Percentiles rank a stretch among this genome's conserved stretches.
Evolutionary conservation across 164 flowering plant species (phyloP).

Genomic region (Houttuynia cordata): DNA sequence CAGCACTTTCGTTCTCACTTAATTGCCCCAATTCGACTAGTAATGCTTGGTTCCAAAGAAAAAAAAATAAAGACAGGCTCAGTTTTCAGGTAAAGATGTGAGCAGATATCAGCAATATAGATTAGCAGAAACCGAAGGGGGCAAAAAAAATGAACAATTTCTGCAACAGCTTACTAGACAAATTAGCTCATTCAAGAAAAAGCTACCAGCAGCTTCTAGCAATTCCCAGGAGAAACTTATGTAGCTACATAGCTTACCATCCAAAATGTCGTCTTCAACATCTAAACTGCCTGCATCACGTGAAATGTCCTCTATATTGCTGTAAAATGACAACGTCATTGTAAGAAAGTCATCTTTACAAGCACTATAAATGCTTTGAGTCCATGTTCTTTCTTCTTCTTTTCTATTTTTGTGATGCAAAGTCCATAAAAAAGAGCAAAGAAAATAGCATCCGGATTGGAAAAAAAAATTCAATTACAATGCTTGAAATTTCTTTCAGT

Average conservation of each 20-base stretch:
- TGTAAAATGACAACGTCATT: conserved; percentile 14
- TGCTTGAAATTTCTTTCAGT: neutral
- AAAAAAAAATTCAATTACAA: too few species aligned
- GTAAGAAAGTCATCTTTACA: neutral
- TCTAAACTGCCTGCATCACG: conserved; percentile 91
- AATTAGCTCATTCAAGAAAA: too few species aligned
- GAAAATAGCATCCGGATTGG: neutral
- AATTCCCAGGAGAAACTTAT: neutral
- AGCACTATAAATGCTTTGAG: neutral
- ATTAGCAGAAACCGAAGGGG: too few species aligned
- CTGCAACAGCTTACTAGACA: too few species aligned
- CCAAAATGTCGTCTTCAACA: conserved; percentile 63
- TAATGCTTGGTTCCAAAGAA: conserved; percentile 37
- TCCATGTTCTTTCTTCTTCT: neutral
- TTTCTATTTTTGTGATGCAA: too few species aligned
- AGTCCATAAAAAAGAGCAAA: neutral
- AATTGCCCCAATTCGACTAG: conserved; percentile 63
- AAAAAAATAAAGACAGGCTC: neutral
- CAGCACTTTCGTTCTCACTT: conserved; percentile 24
- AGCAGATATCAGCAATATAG: too few species aligned
- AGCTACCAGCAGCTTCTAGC: neutral
- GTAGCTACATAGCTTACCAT: conserved; percentile 31
- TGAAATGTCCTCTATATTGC: conserved; percentile 93
- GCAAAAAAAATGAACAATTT: too few species aligned
- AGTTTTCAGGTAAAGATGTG: neutral